phyloP scores from a whole-genome alignment of 1,284 basidiomycete species.

The Apiotrichum mycotoxinovorans region DNA sequence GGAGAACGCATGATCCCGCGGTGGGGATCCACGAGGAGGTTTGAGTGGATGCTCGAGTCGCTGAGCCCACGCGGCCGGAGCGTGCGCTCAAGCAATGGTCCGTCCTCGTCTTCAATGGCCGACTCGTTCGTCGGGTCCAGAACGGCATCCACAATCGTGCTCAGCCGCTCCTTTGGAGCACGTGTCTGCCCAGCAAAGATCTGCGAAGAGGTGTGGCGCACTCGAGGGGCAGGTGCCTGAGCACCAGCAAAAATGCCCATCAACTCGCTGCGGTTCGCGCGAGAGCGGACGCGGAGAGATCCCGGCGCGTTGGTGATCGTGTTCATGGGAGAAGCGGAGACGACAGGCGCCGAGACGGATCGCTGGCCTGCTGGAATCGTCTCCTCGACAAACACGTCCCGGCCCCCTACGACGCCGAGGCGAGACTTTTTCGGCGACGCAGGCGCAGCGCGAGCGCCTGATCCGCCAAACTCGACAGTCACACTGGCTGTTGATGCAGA shows the following conservation, averaged over 20 bases:
- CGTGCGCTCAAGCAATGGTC: constrained; percentile 59
- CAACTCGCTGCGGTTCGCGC: constrained; percentile 42
- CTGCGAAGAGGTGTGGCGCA: constrained; percentile 36
- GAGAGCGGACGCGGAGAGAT: constrained; percentile 16
- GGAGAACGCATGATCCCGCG: neutral
- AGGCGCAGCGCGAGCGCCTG: constrained; percentile 62
- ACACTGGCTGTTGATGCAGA: constrained; percentile 82
- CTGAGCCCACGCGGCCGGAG: constrained; percentile 74
- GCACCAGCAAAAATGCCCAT: constrained; percentile 80
- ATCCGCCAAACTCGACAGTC: constrained; percentile 84
- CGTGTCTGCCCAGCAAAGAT: constrained; percentile 28
- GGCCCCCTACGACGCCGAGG: neutral
- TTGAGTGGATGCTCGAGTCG: constrained; percentile 84
- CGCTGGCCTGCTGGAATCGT: neutral
- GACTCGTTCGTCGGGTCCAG: constrained; percentile 58
- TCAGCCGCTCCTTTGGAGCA: constrained; percentile 44
- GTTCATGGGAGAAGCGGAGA: neutral
- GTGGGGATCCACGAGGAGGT: constrained; percentile 55
- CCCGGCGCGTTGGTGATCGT: neutral
- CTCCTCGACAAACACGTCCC: constrained; percentile 3
- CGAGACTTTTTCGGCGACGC: constrained; percentile 43
- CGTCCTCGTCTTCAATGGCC: constrained; percentile 26
- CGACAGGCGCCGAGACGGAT: constrained; percentile 1
- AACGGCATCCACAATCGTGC: constrained; percentile 70
- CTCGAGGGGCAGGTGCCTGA: constrained; percentile 50